Conservation (phyloP, 129 eudicot genomes). For the Flaveria trinervia region DNA sequence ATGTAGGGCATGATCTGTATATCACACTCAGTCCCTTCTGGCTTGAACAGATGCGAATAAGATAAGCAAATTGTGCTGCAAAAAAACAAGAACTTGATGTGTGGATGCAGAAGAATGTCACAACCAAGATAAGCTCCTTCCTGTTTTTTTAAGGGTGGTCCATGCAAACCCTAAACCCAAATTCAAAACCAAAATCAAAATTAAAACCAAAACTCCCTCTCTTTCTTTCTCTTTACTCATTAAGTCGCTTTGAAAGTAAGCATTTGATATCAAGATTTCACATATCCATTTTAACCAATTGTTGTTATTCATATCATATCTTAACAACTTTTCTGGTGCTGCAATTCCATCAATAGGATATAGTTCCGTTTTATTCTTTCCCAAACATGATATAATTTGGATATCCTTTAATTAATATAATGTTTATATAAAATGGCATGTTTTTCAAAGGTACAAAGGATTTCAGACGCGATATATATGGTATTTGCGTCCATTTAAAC, state of each 20-base stretch:
- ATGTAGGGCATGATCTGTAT: constrained; percentile 33
- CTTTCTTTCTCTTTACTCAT: constrained; percentile 1
- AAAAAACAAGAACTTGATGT: constrained; percentile 32
- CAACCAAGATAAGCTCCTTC: constrained; percentile 29
- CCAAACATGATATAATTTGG: background rate
- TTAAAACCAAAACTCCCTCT: background rate
- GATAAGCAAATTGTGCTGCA: constrained; percentile 17
- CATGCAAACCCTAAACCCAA: constrained; percentile 28
- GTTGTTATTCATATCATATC: constrained; percentile 35
- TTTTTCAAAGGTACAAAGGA: too few relatives aligned
- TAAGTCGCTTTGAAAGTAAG: background rate
- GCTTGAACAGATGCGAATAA: constrained; percentile 24
- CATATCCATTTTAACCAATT: constrained; percentile 25
- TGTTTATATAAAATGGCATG: too few relatives aligned
- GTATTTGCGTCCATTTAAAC: too few relatives aligned
- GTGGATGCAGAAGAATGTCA: constrained; percentile 36
- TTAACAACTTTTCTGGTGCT: constrained; percentile 34
- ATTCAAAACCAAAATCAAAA: constrained; percentile 16
- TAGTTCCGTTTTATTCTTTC: constrained; percentile 10
- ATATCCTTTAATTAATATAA: constrained; percentile 3
- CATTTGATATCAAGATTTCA: constrained; percentile 21
- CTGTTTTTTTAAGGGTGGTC: constrained; percentile 35
- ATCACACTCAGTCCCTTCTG: constrained; percentile 41
- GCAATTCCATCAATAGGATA: constrained; percentile 30
- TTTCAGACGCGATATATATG: too few relatives aligned